phyloP scores from a whole-genome alignment of 106 monocot species.

The Alisma plantagoaquatica region DNA sequence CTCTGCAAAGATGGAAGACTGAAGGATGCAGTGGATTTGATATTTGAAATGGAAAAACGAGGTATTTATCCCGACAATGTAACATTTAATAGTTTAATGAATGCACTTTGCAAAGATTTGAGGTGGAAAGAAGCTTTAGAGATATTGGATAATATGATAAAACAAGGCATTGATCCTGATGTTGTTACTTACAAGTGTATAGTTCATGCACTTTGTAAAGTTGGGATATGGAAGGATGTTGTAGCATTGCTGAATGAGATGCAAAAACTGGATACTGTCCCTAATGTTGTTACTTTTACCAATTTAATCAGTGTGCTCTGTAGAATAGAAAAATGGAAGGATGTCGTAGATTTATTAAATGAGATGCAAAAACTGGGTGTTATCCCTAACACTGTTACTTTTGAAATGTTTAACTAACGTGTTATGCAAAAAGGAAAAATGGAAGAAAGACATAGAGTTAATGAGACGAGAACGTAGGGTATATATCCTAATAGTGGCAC shows the following conservation, averaged over 20 bases:
- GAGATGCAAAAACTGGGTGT: no score
- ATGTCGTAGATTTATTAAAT: no score
- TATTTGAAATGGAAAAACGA: slow-evolving; percentile 13
- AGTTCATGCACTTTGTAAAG: slow-evolving; percentile 21
- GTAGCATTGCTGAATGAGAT: slow-evolving; percentile 10
- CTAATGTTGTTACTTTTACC: slow-evolving; percentile 27
- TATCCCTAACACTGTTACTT: no score
- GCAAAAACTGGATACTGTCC: slow-evolving; percentile 4
- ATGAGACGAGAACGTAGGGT: no score
- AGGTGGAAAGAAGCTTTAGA: slow-evolving; percentile 10
- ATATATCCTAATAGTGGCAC: no score
- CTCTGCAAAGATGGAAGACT: slow-evolving; percentile 12
- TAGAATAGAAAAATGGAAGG: no score
- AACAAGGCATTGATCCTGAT: slow-evolving; percentile 15
- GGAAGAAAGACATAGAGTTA: no score
- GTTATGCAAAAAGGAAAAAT: no score
- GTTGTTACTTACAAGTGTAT: slow-evolving; percentile 20
- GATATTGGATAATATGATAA: slow-evolving; percentile 9
- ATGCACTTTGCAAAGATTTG: slow-evolving; percentile 7
- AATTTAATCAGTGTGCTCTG: slow-evolving; percentile 19
- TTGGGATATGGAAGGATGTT: slow-evolving; percentile 11
- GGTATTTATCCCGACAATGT: slow-evolving; percentile 14
- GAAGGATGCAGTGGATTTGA: slow-evolving; percentile 10
- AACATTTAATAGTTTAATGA: slow-evolving; percentile 18
- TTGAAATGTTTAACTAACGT: no score